These are phyloP conservation scores for Diaporthe capsici DNA, from an alignment of 2,329 filamentous ascomycete species.

Conservation along the genomic window DNA sequence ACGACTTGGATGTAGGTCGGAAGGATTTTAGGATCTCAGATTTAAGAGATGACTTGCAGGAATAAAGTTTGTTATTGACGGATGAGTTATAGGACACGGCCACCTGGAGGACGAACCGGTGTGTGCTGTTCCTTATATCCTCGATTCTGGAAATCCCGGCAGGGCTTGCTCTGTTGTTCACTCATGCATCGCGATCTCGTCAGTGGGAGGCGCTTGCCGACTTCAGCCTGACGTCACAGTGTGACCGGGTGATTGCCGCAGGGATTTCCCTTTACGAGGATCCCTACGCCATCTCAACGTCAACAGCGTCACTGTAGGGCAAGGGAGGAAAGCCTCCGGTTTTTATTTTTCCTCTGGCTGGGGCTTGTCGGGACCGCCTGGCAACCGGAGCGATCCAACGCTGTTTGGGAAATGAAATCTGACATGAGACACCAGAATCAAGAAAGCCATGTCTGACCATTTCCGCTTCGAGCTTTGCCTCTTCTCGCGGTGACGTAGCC, in stretches of 20 bases:
- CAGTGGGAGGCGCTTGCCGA: background rate
- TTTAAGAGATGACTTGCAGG: slow-evolving; percentile 2
- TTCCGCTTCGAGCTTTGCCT: slow-evolving; percentile 15
- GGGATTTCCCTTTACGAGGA: slow-evolving; percentile 23
- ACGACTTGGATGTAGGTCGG: background rate
- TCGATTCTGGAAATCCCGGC: background rate
- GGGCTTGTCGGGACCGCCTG: background rate
- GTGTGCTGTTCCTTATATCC: slow-evolving; percentile 19
- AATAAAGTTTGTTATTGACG: slow-evolving; percentile 12
- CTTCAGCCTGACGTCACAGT: slow-evolving; percentile 20
- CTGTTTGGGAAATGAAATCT: slow-evolving; percentile 31
- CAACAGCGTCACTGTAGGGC: slow-evolving; percentile 23
- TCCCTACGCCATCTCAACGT: slow-evolving; percentile 30
- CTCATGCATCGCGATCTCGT: slow-evolving; percentile 11
- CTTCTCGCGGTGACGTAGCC: slow-evolving; percentile 15
- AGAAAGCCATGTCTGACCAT: slow-evolving; percentile 17
- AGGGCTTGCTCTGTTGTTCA: background rate
- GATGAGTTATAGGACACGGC: slow-evolving; percentile 4
- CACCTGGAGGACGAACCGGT: background rate
- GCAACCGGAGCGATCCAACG: background rate
- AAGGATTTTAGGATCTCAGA: background rate
- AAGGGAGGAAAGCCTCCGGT: slow-evolving; percentile 14
- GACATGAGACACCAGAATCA: slow-evolving; percentile 26
- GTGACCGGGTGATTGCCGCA: slow-evolving; percentile 31
- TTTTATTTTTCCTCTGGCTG: background rate